Base-by-base conservation (phyloP, 345 rosid genomes). In the Populus tremula region DNA sequence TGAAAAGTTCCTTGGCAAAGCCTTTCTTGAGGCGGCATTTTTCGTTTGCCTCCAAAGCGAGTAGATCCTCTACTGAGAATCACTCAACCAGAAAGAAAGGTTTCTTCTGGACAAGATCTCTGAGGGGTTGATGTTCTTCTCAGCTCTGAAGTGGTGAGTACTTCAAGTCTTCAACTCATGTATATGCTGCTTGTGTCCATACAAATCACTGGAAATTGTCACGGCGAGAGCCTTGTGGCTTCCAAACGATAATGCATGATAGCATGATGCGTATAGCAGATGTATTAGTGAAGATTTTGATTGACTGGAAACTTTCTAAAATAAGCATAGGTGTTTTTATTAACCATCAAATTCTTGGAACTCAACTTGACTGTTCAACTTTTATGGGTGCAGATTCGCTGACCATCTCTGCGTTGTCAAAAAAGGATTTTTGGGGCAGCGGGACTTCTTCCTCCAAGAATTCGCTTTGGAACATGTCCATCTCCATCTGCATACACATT, bases 81-180 rank as follows among this genome's bases (percentile, higher is more conserved):
- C 85, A 86, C 69, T 67, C 88, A n/a, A 59, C 82, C 9, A 80
- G 85, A 84, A 96, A 83, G 90, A 92, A 87, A 74, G 94, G 97
- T 43, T 84, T 93, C 84, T 94, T 96, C 83, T 96, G 99, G 98
- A 81, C 94, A 70, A 92, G 90, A 78, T 90, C 97, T 77, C 79
- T 91, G 87, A 92, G 88, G 89, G 91, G 82, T 21, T 96, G 89
- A 94, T 76, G 79, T 76, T 72, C 77, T 27, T 69, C 56, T 83
- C 76, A 49, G 76, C 70, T 25, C 12, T 67, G 66, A 49, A 79
- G 84, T 78, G 89, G 89, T 86, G 69, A 79, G 86, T 38, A 68
- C 71, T 39, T 73, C 47, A 43, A 43, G 47, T 43, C 47, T 11
- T 11, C 70, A 54, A 41, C 64, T 66, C 64, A 16, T 45, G 39